Percentiles rank a stretch among this genome's conserved stretches.
phyloP scores from a whole-genome alignment of 1,284 basidiomycete genomes.

The Ustilago sp. region DNA sequence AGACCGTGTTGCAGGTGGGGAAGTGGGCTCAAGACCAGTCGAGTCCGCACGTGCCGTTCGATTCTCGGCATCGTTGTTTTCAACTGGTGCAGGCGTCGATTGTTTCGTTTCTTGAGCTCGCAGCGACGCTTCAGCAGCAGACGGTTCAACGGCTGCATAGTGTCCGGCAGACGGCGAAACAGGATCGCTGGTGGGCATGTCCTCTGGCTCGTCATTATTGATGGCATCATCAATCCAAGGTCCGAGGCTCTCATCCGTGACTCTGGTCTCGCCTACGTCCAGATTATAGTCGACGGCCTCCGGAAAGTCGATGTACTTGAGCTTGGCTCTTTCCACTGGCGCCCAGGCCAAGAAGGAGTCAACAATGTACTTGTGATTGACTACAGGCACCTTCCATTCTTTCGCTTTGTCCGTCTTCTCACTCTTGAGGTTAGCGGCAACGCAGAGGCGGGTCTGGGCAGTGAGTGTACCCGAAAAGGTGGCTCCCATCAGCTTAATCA shows the following conservation, averaged over 20 bases:
- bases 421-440: slow-evolving; percentile 84
- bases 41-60: slow-evolving; percentile 4
- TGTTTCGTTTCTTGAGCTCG: neutral
- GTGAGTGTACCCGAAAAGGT: slow-evolving; percentile 83
- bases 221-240: slow-evolving; percentile 51
- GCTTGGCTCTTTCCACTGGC: slow-evolving; percentile 33
- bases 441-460: slow-evolving; percentile 77
- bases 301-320: slow-evolving; percentile 50
- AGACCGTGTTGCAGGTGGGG: slow-evolving; percentile 25
- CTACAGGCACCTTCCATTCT: slow-evolving; percentile 83
- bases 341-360: slow-evolving; percentile 76
- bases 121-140: neutral
- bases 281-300: slow-evolving; percentile 36
- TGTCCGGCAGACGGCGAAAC: slow-evolving; percentile 1
- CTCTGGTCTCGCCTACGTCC: slow-evolving; percentile 31
- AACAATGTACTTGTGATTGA: slow-evolving; percentile 90
- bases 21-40: slow-evolving; percentile 9
- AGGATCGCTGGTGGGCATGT: slow-evolving; percentile 41
- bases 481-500: slow-evolving; percentile 82
- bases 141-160: slow-evolving; percentile 13
- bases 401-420: slow-evolving; percentile 80
- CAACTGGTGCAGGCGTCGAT: neutral
- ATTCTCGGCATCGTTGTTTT: neutral
- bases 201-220: slow-evolving; percentile 43
- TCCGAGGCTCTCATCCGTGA: slow-evolving; percentile 44